Evolutionary conservation across 2,329 filamentous ascomycete genomes (phyloP).

Genomic region (Aureobasidium sp.): DNA sequence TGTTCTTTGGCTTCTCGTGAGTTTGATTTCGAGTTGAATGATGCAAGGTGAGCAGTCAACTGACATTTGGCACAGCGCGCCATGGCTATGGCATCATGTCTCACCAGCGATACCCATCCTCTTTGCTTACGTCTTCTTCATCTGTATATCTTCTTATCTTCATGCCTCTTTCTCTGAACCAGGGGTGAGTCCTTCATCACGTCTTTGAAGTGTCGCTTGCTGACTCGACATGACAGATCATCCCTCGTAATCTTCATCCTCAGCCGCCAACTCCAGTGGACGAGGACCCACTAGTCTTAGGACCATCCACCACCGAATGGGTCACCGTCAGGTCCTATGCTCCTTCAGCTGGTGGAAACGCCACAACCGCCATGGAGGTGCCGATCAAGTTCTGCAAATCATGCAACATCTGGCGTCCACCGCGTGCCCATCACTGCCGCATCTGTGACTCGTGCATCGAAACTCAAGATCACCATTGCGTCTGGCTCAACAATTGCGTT

Average conservation of each 20-base stretch:
- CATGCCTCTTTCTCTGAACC: constrained; percentile 91
- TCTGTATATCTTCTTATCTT: constrained; percentile 87
- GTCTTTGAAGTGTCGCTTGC: not conserved
- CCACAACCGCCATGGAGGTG: constrained; percentile 80
- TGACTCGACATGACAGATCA: constrained; percentile 54
- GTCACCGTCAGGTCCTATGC: constrained; percentile 63
- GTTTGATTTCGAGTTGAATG: constrained; percentile 25
- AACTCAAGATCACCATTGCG: constrained; percentile 95
- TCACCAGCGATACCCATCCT: constrained; percentile 83
- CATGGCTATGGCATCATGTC: constrained; percentile 78
- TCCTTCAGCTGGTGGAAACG: constrained; percentile 48
- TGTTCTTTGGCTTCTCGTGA: constrained; percentile 80
- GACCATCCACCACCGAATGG: constrained; percentile 88
- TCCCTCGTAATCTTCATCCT: constrained; percentile 84
- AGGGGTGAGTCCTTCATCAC: constrained; percentile 57
- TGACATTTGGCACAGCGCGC: constrained; percentile 46
- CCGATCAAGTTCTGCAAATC: constrained; percentile 97
- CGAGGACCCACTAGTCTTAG: constrained; percentile 73
- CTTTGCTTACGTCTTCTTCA: constrained; percentile 84
- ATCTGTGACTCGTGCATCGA: constrained; percentile 97
- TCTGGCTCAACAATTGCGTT: constrained; percentile 98
- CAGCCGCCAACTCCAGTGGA: constrained; percentile 70
- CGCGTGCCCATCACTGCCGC: constrained; percentile 90
- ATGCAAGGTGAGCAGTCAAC: not conserved
- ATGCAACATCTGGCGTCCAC: constrained; percentile 94